phyloP scores from a whole-genome alignment of 345 rosid genomes.

The Eucalyptus grandis region DNA sequence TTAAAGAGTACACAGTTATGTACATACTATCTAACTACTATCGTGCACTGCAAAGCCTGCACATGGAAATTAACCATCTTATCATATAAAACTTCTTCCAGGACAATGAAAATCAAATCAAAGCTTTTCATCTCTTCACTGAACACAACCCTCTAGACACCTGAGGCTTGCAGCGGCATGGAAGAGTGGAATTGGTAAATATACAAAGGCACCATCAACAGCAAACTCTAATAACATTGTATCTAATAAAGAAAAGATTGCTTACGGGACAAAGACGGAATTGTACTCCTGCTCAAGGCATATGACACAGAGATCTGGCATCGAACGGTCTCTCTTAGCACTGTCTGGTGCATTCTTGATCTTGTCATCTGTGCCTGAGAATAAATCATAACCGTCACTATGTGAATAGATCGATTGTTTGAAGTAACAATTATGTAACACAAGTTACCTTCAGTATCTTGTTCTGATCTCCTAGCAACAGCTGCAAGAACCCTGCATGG shows the following conservation, averaged over 20 bases:
- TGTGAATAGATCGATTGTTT: not conserved
- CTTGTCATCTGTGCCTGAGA: conserved; percentile 34
- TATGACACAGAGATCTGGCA: conserved; percentile 91
- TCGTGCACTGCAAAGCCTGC: not conserved
- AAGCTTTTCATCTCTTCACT: not conserved
- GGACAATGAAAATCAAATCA: not conserved
- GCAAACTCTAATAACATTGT: not conserved
- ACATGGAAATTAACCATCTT: not conserved
- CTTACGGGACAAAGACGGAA: conserved; percentile 89
- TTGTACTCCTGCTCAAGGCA: conserved; percentile 94
- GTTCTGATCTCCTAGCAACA: conserved; percentile 59
- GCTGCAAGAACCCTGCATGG: conserved; percentile 85
- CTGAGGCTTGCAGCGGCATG: not conserved
- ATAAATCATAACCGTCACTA: not conserved
- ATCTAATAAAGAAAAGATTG: not conserved
- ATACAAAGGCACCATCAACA: not conserved
- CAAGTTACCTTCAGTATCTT: conserved; percentile 45
- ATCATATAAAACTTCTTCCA: not conserved
- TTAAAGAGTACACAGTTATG: not conserved
- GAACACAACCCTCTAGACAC: not conserved
- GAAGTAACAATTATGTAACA: not conserved
- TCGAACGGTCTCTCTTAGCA: conserved; percentile 38
- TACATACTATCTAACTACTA: not conserved
- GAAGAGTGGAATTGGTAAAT: not conserved
- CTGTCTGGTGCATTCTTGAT: conserved; percentile 32